phyloP scores from a whole-genome alignment of 1,284 basidiomycete species.

The Dichomitus squalens region DNA sequence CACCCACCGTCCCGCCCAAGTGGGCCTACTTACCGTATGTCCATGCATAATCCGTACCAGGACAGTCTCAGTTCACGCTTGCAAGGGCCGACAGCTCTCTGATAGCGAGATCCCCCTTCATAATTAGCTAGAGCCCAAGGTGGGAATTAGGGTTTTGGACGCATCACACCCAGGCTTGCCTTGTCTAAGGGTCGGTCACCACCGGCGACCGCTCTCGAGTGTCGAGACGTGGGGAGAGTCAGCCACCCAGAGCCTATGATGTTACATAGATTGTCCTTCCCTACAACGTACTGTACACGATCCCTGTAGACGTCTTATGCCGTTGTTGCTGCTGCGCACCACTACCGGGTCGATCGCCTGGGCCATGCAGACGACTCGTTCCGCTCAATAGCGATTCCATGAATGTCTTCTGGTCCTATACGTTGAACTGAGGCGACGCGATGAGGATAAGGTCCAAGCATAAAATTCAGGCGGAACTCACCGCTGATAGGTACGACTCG shows the following conservation, averaged over 20 bases:
- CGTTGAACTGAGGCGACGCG: conserved; percentile 23
- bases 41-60: no score
- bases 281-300: conserved; percentile 15
- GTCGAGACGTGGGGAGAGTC: not conserved
- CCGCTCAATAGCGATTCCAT: not conserved
- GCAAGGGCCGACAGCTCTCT: no score
- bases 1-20: no score
- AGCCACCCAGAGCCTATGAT: not conserved
- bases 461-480: conserved; percentile 39
- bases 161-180: no score
- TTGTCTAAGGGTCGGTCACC: no score
- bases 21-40: no score
- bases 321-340: not conserved
- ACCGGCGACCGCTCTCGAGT: not conserved
- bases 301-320: not conserved
- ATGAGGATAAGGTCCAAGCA: not conserved
- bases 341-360: not conserved
- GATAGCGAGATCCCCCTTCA: no score
- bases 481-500: conserved; percentile 82
- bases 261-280: conserved; percentile 19
- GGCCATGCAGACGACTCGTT: not conserved
- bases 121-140: no score
- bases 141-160: no score
- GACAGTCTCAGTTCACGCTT: no score
- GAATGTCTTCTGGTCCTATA: conserved; percentile 4